These are phyloP conservation scores for Thelonectria blattea DNA, from an alignment of 2,329 filamentous ascomycete genomes.

Conservation along the genomic window DNA sequence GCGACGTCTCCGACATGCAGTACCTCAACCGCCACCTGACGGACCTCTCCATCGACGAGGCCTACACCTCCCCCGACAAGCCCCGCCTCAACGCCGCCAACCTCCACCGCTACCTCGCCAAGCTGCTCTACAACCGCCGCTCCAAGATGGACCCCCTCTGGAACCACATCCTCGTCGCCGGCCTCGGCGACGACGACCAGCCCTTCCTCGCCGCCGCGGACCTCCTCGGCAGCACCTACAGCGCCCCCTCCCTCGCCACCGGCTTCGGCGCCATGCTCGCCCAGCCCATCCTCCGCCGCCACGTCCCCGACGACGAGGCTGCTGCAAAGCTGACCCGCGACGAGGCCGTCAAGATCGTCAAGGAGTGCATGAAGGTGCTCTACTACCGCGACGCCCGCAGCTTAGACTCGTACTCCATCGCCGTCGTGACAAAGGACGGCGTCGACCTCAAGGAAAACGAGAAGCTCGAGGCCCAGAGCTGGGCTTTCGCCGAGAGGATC, in stretches of 20 bases:
- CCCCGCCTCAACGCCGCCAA: constrained; percentile 82
- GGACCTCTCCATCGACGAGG: constrained; percentile 86
- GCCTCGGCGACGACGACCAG: constrained; percentile 77
- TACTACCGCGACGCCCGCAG: constrained; percentile 97
- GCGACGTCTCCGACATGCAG: constrained; percentile 99
- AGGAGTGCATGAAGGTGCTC: constrained; percentile 97
- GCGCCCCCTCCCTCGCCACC: constrained; percentile 85
- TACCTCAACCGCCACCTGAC: constrained; percentile 91
- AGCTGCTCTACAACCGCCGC: constrained; percentile 94
- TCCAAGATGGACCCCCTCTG: constrained; percentile 96
- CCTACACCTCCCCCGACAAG: constrained; percentile 65
- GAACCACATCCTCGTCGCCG: constrained; percentile 93
- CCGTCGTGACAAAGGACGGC: constrained; percentile 86
- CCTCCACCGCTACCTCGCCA: constrained; percentile 94
- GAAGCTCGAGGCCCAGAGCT: constrained; percentile 93
- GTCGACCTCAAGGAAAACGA: constrained; percentile 84
- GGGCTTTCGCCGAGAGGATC: constrained; percentile 96
- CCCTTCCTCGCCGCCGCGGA: constrained; percentile 94
- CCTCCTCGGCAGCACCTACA: constrained; percentile 91
- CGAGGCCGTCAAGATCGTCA: constrained; percentile 78
- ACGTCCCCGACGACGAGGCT: constrained; percentile 83
- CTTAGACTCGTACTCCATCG: constrained; percentile 89
- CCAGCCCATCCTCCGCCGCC: constrained; percentile 84
- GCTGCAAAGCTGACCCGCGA: constrained; percentile 76
- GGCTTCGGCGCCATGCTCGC: constrained; percentile 94